Base-by-base conservation (phyloP, 495 filamentous ascomycete genomes). In the Xylaria curta region DNA sequence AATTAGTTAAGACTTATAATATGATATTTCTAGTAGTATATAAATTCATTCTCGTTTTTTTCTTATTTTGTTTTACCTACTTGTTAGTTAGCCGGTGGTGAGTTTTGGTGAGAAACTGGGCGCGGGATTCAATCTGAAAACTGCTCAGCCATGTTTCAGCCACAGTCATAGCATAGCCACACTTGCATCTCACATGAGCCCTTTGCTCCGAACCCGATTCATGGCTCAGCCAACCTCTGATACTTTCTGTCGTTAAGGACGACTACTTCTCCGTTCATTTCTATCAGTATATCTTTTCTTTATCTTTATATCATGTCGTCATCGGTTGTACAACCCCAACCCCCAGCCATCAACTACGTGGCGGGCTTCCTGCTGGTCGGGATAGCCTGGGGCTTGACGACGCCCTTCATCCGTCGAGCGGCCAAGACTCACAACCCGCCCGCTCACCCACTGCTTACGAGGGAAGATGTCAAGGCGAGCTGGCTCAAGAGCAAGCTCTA, bases 341-440 rank as follows among this genome's bases (percentile, higher is more conserved):
- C 91, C 26, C 87, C 89, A 5, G 81, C 90, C 68, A 85, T 95
- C 82, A 93, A 91, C 81, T 97, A 92, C 85, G 85, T 93, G 70
- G 85, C 95, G 63, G 93, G 92, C 72, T 98, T 98, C 87, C 87
- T 98, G 70, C 88, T 97, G 73, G 94, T 99, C 73, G 94, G 94
- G 51, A 84, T 94, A 62, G 94, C 94, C 76, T 99, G 96, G 95
- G 88, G 88, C 21, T 78, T 89, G 44, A 93, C 90, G 5, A 92
- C 91, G 12, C 91, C 91, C 72, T 92, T 94, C 82, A 92, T 94
- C 80, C 88, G 92, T 15, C 84, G 85, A 31, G 92, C 91, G 0
- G 91, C 92, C 2, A 79, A 87, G 44, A 79, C 83, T 60, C 89
- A 90, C 77, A 84, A 78, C 15, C 89, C 87, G 2, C 82, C 84